A percentile compares a stretch with the other conserved stretches of the same genome.
Conservation (phyloP, 768 basidiomycete genomes). For the Tulasnella sp. region DNA sequence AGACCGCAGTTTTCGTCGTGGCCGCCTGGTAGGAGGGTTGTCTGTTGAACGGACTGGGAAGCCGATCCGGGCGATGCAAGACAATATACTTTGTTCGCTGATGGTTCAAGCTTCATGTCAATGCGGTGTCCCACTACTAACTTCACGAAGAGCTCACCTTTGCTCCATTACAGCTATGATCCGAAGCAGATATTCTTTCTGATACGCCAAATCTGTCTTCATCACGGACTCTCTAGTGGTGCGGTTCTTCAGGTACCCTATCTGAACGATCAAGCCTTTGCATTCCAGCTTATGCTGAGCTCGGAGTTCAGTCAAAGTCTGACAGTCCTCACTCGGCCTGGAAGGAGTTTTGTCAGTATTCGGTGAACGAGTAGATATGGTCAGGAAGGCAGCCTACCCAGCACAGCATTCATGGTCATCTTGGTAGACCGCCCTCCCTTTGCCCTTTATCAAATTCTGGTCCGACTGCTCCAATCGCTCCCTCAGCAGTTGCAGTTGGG, state of each 20-base stretch:
- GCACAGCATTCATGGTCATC: not conserved
- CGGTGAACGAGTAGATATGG: too few species aligned
- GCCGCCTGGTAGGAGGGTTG: slow-evolving; percentile 26
- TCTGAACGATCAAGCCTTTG: slow-evolving; percentile 83
- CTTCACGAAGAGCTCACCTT: slow-evolving; percentile 36
- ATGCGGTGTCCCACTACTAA: not conserved
- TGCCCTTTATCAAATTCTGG: slow-evolving; percentile 23
- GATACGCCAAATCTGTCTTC: slow-evolving; percentile 64
- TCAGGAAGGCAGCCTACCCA: not conserved
- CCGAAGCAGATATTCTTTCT: slow-evolving; percentile 77
- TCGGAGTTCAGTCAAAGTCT: slow-evolving; percentile 31
- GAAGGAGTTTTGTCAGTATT: slow-evolving; percentile 21
- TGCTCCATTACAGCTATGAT: slow-evolving; percentile 44
- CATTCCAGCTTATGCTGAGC: slow-evolving; percentile 72
- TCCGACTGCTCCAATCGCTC: slow-evolving; percentile 47
- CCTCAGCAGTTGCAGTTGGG: slow-evolving; percentile 51
- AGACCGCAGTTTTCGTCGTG: slow-evolving; percentile 40
- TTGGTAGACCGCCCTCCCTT: too few species aligned
- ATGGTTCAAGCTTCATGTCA: not conserved
- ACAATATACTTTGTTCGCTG: slow-evolving; percentile 61
- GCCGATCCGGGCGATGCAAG: slow-evolving; percentile 65
- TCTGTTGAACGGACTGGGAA: slow-evolving; percentile 40
- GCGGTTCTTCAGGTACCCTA: slow-evolving; percentile 84
- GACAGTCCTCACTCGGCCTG: slow-evolving; percentile 44
- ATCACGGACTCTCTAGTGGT: slow-evolving; percentile 76